Base-by-base conservation (phyloP, 2,329 filamentous ascomycete species). In the Ascochyta lentis region DNA sequence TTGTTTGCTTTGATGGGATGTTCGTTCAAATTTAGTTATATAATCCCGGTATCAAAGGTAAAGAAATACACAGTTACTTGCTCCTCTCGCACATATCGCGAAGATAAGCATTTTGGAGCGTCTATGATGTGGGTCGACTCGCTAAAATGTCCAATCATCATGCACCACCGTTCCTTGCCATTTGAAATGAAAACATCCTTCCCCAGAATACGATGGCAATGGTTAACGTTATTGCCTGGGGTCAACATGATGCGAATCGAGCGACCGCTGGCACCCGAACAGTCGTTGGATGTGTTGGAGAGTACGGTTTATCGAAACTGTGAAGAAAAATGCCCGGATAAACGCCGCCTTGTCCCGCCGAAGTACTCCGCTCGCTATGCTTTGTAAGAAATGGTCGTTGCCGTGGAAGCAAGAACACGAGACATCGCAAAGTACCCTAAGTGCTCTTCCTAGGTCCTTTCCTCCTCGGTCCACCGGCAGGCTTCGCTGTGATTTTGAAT, bases 401-500 rank as follows among this genome's bases (percentile, higher is more conserved):
- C 29, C 38, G 7, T 33, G 27, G 13, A 16, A 23, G 29, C 4
- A n/a, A 19, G 29, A 4, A 43, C 16, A 5, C 19, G 3, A 22
- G 7, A 33, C 5, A 19, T 15, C 15, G 23, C 31, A n/a, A 22
- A 41, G 31, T 1, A 6, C 13, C 4, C 54, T 43, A 66, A 6
- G 34, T 53, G 33, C 60, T 65, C 34, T 57, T 63, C 22, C 60
- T 53, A n/a, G 55, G 47, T 35, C 54, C 60, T 47, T 58, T 64
- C 41, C 62, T 68, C 40, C 60, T 60, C 16, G 15, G 12, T 54
- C 48, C 29, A 46, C 53, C 29, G 41, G 26, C 26, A 26, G 47
- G 19, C 43, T 48, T 41, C 42, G 46, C 29, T 12, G n/a, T 46
- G n/a, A 72, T 66, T 47, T 60, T 68, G 63, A 78, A 78, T 42